Base-by-base conservation (phyloP, 1,284 basidiomycete genomes). In the Golubevia pallescens region DNA sequence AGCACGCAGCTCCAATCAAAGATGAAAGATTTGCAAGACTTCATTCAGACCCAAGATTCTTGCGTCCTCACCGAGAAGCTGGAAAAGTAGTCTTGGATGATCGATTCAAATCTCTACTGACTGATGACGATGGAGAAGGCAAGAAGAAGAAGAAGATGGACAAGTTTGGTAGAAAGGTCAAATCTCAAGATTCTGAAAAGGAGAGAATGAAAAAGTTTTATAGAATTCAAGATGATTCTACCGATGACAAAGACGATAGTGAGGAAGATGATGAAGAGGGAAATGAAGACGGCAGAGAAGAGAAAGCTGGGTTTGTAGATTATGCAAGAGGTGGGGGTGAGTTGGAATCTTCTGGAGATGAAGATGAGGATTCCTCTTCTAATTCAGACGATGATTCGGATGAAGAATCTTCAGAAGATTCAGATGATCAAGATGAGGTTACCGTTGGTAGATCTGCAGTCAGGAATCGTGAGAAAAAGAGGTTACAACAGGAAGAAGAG, bases 41-140 rank as follows among this genome's bases (percentile, higher is more conserved):
- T 61, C 92, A 91, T 85, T 92, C 93, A 32, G 96, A 99, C 86
- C 96, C 96, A 62, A 91, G 96, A 64, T 99, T 99, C 88, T 89
- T 95, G 48, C 89, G 90, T 21, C 92, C 93, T 0, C 93, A 91
- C 81, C 92, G 91, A 85, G 90, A 92, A 58, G 88, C 91, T 62
- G 88, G 91, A 74, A 97, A 95, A 86, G 91, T 97, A 60, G 90
- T 92, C 68, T 90, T 98, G 52, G 96, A 99, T 86, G 92, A 96
- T 14, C 91, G 96, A n/a, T 99, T 99, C 90, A 93, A 92, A 85
- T 88, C 89, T 68, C 88, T 97, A 19, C 90, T 98, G 86, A 88
- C 65, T 28, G 85, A 86, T 57, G 86, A 86, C 74, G 87, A 86
- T 74, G 85, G 85, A 57, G 48, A 65, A 56, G 80, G 79, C 32